These are phyloP conservation scores for Globisporangium megalacanthum DNA, from an alignment of 352 stramenopile species.

Conservation along the genomic window DNA sequence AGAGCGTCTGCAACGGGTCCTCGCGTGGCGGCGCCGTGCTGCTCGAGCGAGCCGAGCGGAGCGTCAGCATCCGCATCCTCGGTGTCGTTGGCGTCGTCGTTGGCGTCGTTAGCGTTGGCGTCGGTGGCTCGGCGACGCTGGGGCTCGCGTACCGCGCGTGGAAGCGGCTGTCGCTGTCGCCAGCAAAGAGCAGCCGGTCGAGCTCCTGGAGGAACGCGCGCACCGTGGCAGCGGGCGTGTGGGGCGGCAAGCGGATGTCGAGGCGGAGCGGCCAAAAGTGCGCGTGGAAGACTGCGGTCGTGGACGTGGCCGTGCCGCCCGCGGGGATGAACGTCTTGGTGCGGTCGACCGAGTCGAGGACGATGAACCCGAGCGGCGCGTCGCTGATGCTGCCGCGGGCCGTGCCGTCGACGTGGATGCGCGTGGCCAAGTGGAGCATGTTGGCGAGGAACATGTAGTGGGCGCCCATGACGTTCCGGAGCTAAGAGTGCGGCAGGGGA, in stretches of 20 bases:
- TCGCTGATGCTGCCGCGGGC: constrained; percentile 46
- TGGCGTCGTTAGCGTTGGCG: neutral
- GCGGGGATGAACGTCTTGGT: constrained; percentile 67
- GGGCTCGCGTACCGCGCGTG: constrained; percentile 2
- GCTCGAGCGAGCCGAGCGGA: constrained; percentile 6
- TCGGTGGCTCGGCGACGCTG: constrained; percentile 6
- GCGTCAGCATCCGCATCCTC: neutral
- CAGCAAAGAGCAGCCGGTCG: constrained; percentile 41
- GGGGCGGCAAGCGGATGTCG: constrained; percentile 35
- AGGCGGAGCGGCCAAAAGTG: constrained; percentile 51
- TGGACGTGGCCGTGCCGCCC: constrained; percentile 40
- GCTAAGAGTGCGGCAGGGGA: constrained; percentile 17
- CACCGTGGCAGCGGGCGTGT: constrained; percentile 26
- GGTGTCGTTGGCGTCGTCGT: neutral
- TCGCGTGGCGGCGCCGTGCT: constrained; percentile 5
- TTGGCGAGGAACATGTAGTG: constrained; percentile 79
- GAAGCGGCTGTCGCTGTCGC: constrained; percentile 25
- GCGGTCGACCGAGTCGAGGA: constrained; percentile 47
- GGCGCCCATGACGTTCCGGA: constrained; percentile 63
- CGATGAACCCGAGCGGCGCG: constrained; percentile 60
- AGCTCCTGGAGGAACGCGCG: constrained; percentile 62
- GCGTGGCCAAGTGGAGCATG: constrained; percentile 54
- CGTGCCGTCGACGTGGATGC: constrained; percentile 36
- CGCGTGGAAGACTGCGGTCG: constrained; percentile 44
- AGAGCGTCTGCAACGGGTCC: constrained; percentile 21